phyloP scores from a whole-genome alignment of 1,139 yeast species.

The Hemisphaericaspora xylanilytica region DNA sequence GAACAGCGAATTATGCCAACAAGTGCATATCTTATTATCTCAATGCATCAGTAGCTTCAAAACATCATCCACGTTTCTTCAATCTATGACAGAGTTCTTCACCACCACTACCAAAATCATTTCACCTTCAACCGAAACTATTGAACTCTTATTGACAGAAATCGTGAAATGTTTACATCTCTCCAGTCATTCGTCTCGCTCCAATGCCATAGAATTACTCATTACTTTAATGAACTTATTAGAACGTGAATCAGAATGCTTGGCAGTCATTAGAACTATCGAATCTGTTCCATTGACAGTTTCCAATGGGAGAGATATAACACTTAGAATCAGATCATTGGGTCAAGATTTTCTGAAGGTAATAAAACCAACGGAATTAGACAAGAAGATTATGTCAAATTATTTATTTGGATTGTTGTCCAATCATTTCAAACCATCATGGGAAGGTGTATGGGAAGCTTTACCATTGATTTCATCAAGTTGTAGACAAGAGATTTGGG shows the following conservation, averaged over 20 bases:
- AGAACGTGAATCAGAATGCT: conserved; percentile 31
- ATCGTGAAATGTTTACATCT: conserved; percentile 36
- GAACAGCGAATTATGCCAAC: background rate
- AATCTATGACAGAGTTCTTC: conserved; percentile 8
- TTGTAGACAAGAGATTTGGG: conserved; percentile 57
- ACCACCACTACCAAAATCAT: background rate
- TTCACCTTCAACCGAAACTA: background rate
- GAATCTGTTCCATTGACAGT: conserved; percentile 73
- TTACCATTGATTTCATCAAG: conserved; percentile 45
- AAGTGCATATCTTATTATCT: conserved; percentile 16
- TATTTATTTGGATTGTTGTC: conserved; percentile 73
- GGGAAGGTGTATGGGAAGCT: conserved; percentile 71
- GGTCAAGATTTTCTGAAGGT: conserved; percentile 47
- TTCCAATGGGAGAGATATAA: conserved; percentile 72
- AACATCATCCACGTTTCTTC: conserved; percentile 11
- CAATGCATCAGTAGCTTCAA: conserved; percentile 19
- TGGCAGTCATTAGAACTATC: conserved; percentile 49
- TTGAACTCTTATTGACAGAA: conserved; percentile 21
- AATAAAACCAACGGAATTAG: conserved; percentile 29
- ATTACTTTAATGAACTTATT: conserved; percentile 23
- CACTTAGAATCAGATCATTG: conserved; percentile 64
- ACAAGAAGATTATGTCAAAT: conserved; percentile 47
- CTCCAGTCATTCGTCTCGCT: conserved; percentile 49
- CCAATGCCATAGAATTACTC: conserved; percentile 42
- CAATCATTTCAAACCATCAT: conserved; percentile 78